Evolutionary conservation across 23 red algal species (phyloP), one percentile per base, ranked within the genome.

Genomic region (Pyropia haitanensis): DNA sequence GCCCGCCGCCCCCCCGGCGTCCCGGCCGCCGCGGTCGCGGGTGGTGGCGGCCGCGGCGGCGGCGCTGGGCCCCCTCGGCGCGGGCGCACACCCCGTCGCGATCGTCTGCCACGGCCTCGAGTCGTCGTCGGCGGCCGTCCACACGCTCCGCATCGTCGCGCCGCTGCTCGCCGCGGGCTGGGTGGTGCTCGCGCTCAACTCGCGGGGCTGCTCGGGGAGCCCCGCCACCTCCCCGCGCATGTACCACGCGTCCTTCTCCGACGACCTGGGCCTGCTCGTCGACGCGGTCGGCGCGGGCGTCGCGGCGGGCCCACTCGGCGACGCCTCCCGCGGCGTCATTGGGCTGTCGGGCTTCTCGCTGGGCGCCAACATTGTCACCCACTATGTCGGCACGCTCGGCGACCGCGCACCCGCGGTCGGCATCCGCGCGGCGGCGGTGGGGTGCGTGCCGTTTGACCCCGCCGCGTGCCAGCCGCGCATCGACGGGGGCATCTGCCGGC

Each of bases 211-310:
- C 55, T 82, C 85, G 28, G 73, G 74, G 24, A 68, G 21, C 23
- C 60, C 63, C 39, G 79, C 78, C 18, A 52, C 56, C 67, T 85
- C 85, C 30, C 56, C 72, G 13, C 70, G 69, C 24, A 73, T 72
- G 28, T 97, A 97, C 50, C 93, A 97, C 74, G 66, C 84, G 21
- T 86, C 85, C 24, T 88, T 89, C 29, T 81, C 78, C n/a, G 85
- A 85, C 10, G 93, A 97, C 50, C 23, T 90, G 39, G 23, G 75
- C 28, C 74, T 75, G 17, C 29, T 91, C 6, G 55, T 91, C 55
- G 61, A 73, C 1, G 71, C 64, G 8, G 51, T 86, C 23, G 57
- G 74, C 24, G 65, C 65, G 44, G 65, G 49, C 67, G 72, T 46
- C 5, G 4, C 39, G 39, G 39, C 83, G 53, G 21, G 65, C 18